Conservation (phyloP, 768 basidiomycete genomes). For the Phanerodontia chrysosporium region DNA sequence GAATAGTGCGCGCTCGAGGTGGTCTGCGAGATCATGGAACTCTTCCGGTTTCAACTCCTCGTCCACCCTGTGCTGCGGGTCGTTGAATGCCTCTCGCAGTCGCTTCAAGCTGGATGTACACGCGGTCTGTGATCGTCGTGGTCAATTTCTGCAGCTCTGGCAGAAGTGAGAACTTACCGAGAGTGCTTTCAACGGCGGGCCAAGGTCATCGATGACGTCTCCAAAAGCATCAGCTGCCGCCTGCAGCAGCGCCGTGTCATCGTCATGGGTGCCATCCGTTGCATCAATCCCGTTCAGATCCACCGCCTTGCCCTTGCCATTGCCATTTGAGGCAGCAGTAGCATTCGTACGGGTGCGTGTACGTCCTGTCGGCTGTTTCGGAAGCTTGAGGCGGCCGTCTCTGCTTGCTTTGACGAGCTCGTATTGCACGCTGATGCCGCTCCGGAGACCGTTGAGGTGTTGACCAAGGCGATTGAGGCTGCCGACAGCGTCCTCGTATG, state of each 20-base stretch:
- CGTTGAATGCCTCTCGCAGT: conserved; percentile 63
- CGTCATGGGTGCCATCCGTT: conserved; percentile 23
- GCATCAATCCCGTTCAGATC: background rate
- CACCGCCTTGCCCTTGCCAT: conserved; percentile 20
- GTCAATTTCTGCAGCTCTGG: too few relatives aligned
- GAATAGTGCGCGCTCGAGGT: conserved; percentile 63
- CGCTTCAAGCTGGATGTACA: conserved; percentile 57
- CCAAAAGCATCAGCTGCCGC: conserved; percentile 75
- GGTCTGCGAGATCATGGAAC: conserved; percentile 59
- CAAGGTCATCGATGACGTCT: conserved; percentile 74
- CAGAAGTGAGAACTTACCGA: conserved; percentile 43
- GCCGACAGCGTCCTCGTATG: conserved; percentile 84
- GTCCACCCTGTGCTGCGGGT: conserved; percentile 27
- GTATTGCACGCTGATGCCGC: conserved; percentile 79
- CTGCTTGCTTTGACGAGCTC: conserved; percentile 65
- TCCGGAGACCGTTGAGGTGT: conserved; percentile 85
- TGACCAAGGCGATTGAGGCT: conserved; percentile 89
- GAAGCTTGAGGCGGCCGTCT: conserved; percentile 39
- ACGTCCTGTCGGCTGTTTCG: conserved; percentile 6
- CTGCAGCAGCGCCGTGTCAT: conserved; percentile 41
- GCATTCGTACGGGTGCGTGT: background rate
- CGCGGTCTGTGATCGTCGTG: conserved; percentile 56
- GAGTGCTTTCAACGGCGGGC: conserved; percentile 69
- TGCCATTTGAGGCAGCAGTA: background rate
- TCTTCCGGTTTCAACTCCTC: conserved; percentile 48